phyloP scores from a whole-genome alignment of 352 stramenopile genomes.

The Phytophthora foliorum region DNA sequence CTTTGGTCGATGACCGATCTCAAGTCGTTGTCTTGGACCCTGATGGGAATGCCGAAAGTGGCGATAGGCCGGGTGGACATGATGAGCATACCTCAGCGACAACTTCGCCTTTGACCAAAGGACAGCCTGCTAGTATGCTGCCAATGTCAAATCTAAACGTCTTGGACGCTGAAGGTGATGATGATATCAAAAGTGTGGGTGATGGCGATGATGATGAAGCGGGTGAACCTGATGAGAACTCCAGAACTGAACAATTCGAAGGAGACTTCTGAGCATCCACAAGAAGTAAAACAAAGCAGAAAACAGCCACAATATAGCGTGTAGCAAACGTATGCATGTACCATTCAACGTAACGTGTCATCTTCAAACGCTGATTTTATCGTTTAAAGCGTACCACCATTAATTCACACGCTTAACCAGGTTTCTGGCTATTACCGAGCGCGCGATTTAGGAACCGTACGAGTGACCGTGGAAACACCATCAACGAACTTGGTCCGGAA shows the following conservation, averaged over 20 bases:
- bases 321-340: slow-evolving; percentile 22
- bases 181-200: not conserved
- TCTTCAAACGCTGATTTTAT: slow-evolving; percentile 9
- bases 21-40: no score
- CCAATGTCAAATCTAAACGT: not conserved
- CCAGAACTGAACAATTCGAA: not conserved
- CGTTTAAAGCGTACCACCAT: not conserved
- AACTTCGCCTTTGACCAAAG: not conserved
- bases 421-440: slow-evolving; percentile 24
- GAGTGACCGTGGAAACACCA: slow-evolving; percentile 98
- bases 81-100: not conserved
- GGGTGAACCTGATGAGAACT: not conserved
- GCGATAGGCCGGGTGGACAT: not conserved
- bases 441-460: slow-evolving; percentile 89
- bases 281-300: not conserved
- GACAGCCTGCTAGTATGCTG: no score
- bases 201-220: not conserved
- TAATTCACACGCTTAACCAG: not conserved
- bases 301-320: not conserved
- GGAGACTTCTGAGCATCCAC: not conserved
- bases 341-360: slow-evolving; percentile 22
- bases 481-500: slow-evolving; percentile 99
- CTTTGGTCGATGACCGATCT: not conserved
- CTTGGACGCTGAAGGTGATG: not conserved
- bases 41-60: not conserved